Evolutionary conservation across 2,329 filamentous ascomycete species (phyloP).

Genomic region (Orbilia quercus): DNA sequence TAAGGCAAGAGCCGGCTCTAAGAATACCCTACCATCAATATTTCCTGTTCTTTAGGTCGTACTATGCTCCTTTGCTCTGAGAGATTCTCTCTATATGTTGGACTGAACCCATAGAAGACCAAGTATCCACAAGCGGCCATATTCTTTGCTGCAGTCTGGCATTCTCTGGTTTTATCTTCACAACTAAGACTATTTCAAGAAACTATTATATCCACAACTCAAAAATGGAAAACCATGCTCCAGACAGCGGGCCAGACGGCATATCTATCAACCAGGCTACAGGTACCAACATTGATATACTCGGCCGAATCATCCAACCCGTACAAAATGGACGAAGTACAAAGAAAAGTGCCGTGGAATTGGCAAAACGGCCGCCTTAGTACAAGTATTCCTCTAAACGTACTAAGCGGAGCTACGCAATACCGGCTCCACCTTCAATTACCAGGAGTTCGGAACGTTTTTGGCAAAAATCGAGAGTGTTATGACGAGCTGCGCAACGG

Average conservation of each 20-base stretch:
- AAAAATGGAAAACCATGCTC: conserved; percentile 2
- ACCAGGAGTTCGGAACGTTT: neutral
- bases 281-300: neutral
- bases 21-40: no score
- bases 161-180: no score
- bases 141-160: no score
- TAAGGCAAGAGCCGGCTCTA: no score
- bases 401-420: neutral
- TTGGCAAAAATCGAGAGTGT: neutral
- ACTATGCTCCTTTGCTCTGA: no score
- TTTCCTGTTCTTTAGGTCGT: no score
- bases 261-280: conserved; percentile 1
- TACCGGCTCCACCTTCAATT: neutral
- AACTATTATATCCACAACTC: no score
- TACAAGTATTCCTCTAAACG: neutral
- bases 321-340: neutral
- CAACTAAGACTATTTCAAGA: no score
- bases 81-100: no score
- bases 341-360: neutral
- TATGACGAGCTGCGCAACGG: neutral
- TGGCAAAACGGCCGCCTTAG: neutral
- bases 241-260: neutral
- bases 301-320: neutral
- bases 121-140: no score
- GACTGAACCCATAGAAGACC: no score